Percentiles rank a stretch among this genome's conserved stretches.
Evolutionary conservation across 257 asterid species (phyloP).

Genomic region (Gentiana macrophylla): DNA sequence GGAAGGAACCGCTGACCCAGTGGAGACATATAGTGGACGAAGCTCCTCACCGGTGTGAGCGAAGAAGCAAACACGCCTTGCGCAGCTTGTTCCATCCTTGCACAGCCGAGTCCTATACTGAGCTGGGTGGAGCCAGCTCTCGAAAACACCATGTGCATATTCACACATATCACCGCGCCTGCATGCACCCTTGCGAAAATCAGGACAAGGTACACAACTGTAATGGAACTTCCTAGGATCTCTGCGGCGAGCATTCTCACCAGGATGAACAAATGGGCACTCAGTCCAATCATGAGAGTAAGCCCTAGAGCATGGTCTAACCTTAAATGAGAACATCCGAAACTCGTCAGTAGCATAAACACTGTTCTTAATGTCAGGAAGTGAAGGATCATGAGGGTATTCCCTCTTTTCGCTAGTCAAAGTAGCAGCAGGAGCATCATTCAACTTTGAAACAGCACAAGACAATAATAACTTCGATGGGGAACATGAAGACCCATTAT

Average conservation of each 20-base stretch:
- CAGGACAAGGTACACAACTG: constrained; percentile 97
- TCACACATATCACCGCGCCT: constrained; percentile 98
- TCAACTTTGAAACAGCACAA: constrained; percentile 31
- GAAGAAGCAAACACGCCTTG: constrained; percentile 79
- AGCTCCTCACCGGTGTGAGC: constrained; percentile 90
- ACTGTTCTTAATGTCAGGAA: constrained; percentile 83
- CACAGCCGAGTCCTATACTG: constrained; percentile 83
- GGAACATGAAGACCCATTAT: constrained; percentile 53
- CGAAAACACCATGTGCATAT: constrained; percentile 97
- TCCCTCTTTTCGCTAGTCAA: constrained; percentile 59
- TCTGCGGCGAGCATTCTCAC: constrained; percentile 92
- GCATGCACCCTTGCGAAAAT: constrained; percentile 91
- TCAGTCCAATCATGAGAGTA: constrained; percentile 99
- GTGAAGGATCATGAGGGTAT: constrained; percentile 85
- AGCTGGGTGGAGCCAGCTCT: constrained; percentile 99
- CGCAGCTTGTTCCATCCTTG: constrained; percentile 82
- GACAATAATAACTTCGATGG: constrained; percentile 41
- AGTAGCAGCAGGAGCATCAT: constrained; percentile 25
- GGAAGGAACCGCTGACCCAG: constrained; percentile 92
- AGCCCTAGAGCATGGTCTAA: constrained; percentile 94
- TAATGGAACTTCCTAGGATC: constrained; percentile 91
- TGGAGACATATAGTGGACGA: constrained; percentile 77
- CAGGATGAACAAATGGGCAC: constrained; percentile 96
- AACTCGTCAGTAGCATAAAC: constrained; percentile 84
- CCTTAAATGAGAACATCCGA: constrained; percentile 90